phyloP scores from a whole-genome alignment of 1,284 basidiomycete species.

The Ganoderma lucidum region DNA sequence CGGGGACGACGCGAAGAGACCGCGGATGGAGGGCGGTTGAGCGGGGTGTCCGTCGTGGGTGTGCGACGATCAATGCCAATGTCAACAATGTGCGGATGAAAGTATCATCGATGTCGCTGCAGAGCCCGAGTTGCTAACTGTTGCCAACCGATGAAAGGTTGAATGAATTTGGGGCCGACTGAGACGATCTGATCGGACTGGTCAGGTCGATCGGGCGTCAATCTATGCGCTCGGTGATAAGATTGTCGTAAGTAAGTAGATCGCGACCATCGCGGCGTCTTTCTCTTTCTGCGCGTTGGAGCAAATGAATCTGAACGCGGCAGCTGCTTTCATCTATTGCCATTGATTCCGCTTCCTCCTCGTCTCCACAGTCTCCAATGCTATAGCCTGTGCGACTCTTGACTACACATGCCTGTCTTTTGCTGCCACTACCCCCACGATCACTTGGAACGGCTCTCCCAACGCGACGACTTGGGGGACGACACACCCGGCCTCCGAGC shows the following conservation, averaged over 20 bases:
- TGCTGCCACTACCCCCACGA: slow-evolving; percentile 45
- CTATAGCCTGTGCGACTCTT: slow-evolving; percentile 10
- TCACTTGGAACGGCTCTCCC: slow-evolving; percentile 44
- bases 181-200: slow-evolving; percentile 12
- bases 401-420: slow-evolving; percentile 44
- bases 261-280: not conserved
- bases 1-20: slow-evolving; percentile 40
- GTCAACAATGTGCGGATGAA: not conserved
- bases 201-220: slow-evolving; percentile 5
- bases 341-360: not conserved
- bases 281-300: not conserved
- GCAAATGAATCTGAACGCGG: not conserved
- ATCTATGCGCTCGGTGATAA: slow-evolving; percentile 15
- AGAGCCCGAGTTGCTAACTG: not conserved
- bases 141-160: not conserved
- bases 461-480: slow-evolving; percentile 32
- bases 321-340: not conserved
- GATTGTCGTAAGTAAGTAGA: slow-evolving; percentile 9
- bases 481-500: slow-evolving; percentile 61
- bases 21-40: slow-evolving; percentile 39
- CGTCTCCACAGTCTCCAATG: slow-evolving; percentile 7
- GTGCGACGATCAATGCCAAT: not conserved
- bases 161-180: not conserved
- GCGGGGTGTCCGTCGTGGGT: not conserved
- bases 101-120: not conserved